These are phyloP conservation scores for Populus euphratica DNA, from an alignment of 345 rosid species.

Conservation along the genomic window DNA sequence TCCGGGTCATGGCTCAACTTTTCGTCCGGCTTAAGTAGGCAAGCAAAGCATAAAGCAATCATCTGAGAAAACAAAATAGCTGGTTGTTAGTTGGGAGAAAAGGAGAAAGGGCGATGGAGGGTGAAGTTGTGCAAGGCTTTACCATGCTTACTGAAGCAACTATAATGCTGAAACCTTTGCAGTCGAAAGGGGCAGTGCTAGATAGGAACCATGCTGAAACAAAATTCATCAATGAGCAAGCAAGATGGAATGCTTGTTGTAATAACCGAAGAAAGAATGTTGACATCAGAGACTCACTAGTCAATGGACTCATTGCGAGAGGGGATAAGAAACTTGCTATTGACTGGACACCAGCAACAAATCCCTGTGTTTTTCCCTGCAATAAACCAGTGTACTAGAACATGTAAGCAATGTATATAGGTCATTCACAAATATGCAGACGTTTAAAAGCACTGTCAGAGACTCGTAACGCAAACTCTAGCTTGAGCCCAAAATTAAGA, in stretches of 20 bases:
- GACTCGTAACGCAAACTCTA: neutral
- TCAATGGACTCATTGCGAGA: slow-evolving; percentile 51
- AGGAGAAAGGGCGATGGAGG: neutral
- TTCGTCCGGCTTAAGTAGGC: slow-evolving; percentile 29
- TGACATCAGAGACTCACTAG: slow-evolving; percentile 26
- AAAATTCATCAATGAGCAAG: neutral
- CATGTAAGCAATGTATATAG: neutral
- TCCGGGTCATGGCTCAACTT: slow-evolving; percentile 1
- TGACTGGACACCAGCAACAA: slow-evolving; percentile 45
- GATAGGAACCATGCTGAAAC: slow-evolving; percentile 50
- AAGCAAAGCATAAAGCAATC: slow-evolving; percentile 37
- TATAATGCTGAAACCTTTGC: slow-evolving; percentile 52
- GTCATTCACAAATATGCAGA: neutral
- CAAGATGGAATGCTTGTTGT: neutral
- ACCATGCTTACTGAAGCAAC: slow-evolving; percentile 50
- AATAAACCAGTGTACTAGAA: neutral
- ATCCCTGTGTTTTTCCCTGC: slow-evolving; percentile 57
- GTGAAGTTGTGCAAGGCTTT: neutral
- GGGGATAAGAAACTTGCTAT: slow-evolving; percentile 48
- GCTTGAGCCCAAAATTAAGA: neutral
- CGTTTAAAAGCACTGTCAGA: neutral
- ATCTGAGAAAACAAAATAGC: slow-evolving; percentile 13
- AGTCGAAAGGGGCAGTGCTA: slow-evolving; percentile 44
- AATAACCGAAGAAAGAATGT: neutral
- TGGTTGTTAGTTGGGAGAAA: neutral